Evolutionary conservation across 2,329 filamentous ascomycete species (phyloP).

Genomic region (Mycosphaerella arachidis): DNA sequence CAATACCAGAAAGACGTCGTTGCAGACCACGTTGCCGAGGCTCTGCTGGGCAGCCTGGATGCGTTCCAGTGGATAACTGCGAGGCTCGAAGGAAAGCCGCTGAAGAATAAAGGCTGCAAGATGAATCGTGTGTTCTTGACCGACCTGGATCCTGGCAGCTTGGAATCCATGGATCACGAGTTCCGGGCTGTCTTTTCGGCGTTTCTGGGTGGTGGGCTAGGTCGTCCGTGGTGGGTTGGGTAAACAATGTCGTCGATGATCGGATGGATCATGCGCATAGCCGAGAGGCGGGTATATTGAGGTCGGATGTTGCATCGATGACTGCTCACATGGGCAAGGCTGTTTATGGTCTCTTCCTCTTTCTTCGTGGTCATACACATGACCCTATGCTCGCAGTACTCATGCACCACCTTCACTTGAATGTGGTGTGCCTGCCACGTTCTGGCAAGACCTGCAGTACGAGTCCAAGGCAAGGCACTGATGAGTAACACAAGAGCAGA

Average conservation of each 20-base stretch:
- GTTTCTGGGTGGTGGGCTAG: not conserved
- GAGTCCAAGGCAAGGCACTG: not conserved
- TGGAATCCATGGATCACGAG: not conserved
- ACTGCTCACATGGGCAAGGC: no score
- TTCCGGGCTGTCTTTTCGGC: not conserved
- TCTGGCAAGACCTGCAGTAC: not conserved
- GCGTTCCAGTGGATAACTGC: constrained; percentile 2
- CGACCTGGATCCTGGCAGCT: not conserved
- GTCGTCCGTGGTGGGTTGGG: not conserved
- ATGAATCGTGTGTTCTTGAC: not conserved
- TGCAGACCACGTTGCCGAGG: constrained; percentile 40
- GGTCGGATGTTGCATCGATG: no score
- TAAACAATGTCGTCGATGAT: not conserved
- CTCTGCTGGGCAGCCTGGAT: constrained; percentile 43
- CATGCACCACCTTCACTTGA: not conserved
- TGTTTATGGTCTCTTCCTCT: not conserved
- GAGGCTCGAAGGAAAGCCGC: not conserved
- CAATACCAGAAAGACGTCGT: constrained; percentile 40
- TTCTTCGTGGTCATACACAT: not conserved
- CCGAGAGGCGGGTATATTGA: no score
- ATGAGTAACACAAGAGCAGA: not conserved
- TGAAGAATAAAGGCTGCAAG: not conserved
- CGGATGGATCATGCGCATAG: no score
- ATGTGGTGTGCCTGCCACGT: not conserved
- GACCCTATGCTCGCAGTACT: not conserved